Conservation (phyloP, 106 monocot genomes). For the Dioscorea alata region DNA sequence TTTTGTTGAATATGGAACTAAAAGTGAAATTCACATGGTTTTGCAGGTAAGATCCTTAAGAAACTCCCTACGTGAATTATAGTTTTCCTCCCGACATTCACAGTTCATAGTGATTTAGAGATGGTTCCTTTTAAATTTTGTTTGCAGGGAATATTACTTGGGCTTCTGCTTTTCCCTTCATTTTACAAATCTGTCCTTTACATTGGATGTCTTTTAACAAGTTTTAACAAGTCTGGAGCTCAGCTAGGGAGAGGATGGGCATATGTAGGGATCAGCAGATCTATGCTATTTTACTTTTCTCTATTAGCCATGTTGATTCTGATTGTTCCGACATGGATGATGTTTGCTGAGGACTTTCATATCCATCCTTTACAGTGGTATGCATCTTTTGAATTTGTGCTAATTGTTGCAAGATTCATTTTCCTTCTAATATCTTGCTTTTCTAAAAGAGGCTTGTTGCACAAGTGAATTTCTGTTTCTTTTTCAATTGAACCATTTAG, state of each 20-base stretch:
- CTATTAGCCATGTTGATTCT: slow-evolving; percentile 35
- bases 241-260: slow-evolving; percentile 18
- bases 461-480: too few species aligned
- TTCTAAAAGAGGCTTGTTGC: too few species aligned
- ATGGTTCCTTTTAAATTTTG: not conserved
- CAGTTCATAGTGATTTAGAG: slow-evolving; percentile 9
- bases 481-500: too few species aligned
- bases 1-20: slow-evolving; percentile 24
- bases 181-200: slow-evolving; percentile 58
- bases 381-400: slow-evolving; percentile 8
- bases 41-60: slow-evolving; percentile 58
- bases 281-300: slow-evolving; percentile 58
- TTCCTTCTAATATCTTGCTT: too few species aligned
- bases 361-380: slow-evolving; percentile 86
- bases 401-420: too few species aligned
- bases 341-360: slow-evolving; percentile 58
- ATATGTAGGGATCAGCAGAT: slow-evolving; percentile 24
- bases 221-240: slow-evolving; percentile 7
- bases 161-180: slow-evolving; percentile 66
- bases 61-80: not conserved
- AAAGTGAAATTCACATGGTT: slow-evolving; percentile 58
- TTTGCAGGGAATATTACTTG: slow-evolving; percentile 61
- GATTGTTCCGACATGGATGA: slow-evolving; percentile 74
- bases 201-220: slow-evolving; percentile 23
- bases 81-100: not conserved